Evolutionary conservation across 2,329 filamentous ascomycete genomes (phyloP), one percentile per base, ranked within the genome.

Genomic region (Apiospora phragmitis): DNA sequence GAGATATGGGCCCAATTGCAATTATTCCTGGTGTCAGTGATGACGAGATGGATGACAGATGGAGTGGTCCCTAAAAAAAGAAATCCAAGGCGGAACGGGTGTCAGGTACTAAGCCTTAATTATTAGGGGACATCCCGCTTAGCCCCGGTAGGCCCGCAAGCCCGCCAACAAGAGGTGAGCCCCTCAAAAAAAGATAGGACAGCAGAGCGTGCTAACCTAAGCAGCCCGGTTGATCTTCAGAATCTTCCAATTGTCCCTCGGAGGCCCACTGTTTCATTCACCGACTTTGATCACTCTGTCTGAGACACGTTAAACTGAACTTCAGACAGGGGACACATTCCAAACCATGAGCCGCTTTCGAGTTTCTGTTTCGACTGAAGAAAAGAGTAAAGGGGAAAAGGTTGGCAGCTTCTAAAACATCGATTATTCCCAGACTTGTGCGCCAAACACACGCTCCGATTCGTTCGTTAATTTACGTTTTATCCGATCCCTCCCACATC

Each of bases 401-500:
- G 55, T 38, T 38, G 32, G 18, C 51, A n/a, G 51, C 32, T 38
- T 38, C 55, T 24, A 62, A 35, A 62, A 9, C 38, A 62, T 62
- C 29, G 24, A 38, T 62, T 16, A 3, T 29, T 35, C 7, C 55
- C 21, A 38, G 32, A 62, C 55, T 62, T n/a, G 18, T n/a, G 32
- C n/a, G 32, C 24, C 32, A 3, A 3, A 11, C 32, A 35, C 32
- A 38, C 32, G 7, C 47, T 9, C 29, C 55, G 12, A 12, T 24
- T 38, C 29, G n/a, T 62, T 62, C 55, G 32, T 35, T 32, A n/a
- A 59, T 62, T 62, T 62, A 16, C 55, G 32, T 38, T 62, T 38
- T 62, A 62, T 14, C 55, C 55, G 55, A 62, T 38, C 55, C 55
- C 55, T 62, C 55, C 55, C 55, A 8, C n/a, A 62, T 38, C 55